Conservation (phyloP, 1,139 yeast genomes). For the Suhomyces anneliseae region DNA sequence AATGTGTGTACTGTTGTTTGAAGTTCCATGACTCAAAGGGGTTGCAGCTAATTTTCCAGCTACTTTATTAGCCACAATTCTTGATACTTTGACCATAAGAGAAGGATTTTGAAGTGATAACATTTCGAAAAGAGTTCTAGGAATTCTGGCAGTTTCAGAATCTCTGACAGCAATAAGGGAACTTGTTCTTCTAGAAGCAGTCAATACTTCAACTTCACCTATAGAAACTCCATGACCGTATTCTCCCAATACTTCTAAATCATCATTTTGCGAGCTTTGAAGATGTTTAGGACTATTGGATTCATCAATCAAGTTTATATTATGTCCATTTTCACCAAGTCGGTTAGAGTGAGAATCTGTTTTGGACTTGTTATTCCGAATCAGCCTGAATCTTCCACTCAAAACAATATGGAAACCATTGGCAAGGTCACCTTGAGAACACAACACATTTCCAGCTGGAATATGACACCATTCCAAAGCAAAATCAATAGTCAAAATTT, state of each 20-base stretch:
- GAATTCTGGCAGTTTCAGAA: slow-evolving; percentile 90
- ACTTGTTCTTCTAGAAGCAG: slow-evolving; percentile 71
- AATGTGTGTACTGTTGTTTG: slow-evolving; percentile 12
- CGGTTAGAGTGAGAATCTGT: slow-evolving; percentile 9
- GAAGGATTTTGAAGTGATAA: slow-evolving; percentile 84
- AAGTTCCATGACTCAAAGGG: not conserved
- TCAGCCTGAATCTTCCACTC: slow-evolving; percentile 83
- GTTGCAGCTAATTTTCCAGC: slow-evolving; percentile 14
- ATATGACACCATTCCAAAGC: slow-evolving; percentile 95
- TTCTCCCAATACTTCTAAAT: slow-evolving; percentile 59
- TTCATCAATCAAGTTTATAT: slow-evolving; percentile 22
- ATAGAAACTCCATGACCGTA: slow-evolving; percentile 93
- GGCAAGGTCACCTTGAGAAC: slow-evolving; percentile 82
- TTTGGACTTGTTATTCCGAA: slow-evolving; percentile 28
- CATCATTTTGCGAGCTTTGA: slow-evolving; percentile 15
- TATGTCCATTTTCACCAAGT: slow-evolving; percentile 14
- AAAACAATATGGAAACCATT: slow-evolving; percentile 90
- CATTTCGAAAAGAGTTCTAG: slow-evolving; percentile 83
- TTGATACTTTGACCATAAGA: slow-evolving; percentile 84
- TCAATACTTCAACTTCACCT: slow-evolving; percentile 93
- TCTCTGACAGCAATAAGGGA: slow-evolving; percentile 89
- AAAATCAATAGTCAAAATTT: slow-evolving; percentile 76
- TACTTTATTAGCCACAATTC: slow-evolving; percentile 81
- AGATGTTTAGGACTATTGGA: slow-evolving; percentile 16
- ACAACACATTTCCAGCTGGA: slow-evolving; percentile 78